Evolutionary conservation across 2,329 filamentous ascomycete species (phyloP).

Genomic region (Cyanodermella asteris): DNA sequence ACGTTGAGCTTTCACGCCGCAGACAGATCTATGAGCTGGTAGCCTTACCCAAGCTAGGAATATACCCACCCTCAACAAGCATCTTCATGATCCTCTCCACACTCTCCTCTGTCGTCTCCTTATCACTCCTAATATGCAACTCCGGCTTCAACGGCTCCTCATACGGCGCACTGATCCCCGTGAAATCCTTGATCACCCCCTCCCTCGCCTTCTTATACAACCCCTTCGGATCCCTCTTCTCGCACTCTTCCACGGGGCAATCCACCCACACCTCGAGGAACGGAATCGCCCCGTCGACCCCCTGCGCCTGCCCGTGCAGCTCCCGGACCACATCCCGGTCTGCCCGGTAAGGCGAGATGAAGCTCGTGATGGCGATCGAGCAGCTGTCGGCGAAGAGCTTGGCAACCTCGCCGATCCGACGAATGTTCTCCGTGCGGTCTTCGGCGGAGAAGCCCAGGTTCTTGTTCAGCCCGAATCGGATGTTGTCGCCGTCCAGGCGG

Average conservation of each 20-base stretch:
- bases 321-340: slow-evolving; percentile 66
- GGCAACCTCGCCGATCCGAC: slow-evolving; percentile 85
- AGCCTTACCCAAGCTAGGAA: too few species aligned
- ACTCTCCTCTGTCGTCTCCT: slow-evolving; percentile 70
- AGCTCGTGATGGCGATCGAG: slow-evolving; percentile 76
- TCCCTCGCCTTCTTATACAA: slow-evolving; percentile 91
- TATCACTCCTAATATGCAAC: slow-evolving; percentile 64
- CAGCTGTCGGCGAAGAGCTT: slow-evolving; percentile 88
- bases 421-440: slow-evolving; percentile 94
- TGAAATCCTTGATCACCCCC: slow-evolving; percentile 93
- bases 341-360: slow-evolving; percentile 84
- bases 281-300: slow-evolving; percentile 43
- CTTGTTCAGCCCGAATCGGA: slow-evolving; percentile 94
- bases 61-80: slow-evolving; percentile 48
- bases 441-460: slow-evolving; percentile 85
- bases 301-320: slow-evolving; percentile 44
- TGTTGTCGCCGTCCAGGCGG: slow-evolving; percentile 92
- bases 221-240: slow-evolving; percentile 91
- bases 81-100: slow-evolving; percentile 69
- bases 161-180: slow-evolving; percentile 84
- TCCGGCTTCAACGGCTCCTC: slow-evolving; percentile 73
- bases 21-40: too few species aligned
- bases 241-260: slow-evolving; percentile 73
- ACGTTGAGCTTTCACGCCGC: too few species aligned
- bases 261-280: slow-evolving; percentile 93